These are phyloP conservation scores for Penicillium canescens DNA, from an alignment of 495 filamentous ascomycete species.

Conservation along the genomic window DNA sequence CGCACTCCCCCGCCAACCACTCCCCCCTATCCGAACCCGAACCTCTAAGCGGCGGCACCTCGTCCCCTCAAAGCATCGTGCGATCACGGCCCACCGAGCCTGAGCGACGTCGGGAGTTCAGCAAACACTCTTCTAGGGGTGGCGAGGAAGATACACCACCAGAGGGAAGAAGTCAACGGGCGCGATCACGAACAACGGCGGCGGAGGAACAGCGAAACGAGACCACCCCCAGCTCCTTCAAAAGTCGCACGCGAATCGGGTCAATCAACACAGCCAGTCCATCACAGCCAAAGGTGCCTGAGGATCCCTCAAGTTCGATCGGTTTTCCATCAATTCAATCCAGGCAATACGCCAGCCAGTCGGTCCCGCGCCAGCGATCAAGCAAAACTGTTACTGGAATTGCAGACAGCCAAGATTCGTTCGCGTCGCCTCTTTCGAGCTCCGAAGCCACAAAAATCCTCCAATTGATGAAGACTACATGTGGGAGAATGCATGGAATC, in stretches of 20 bases:
- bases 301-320: conserved; percentile 39
- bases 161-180: conserved; percentile 38
- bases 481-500: conserved; percentile 55
- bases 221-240: conserved; percentile 36
- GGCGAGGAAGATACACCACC: conserved; percentile 35
- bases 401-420: conserved; percentile 36
- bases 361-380: conserved; percentile 41
- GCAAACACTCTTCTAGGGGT: conserved; percentile 25
- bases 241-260: conserved; percentile 42
- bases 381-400: conserved; percentile 39
- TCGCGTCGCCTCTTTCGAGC: conserved; percentile 56
- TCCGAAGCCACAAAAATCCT: conserved; percentile 53
- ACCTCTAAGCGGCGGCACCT: conserved; percentile 34
- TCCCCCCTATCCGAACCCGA: conserved; percentile 44
- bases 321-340: conserved; percentile 54
- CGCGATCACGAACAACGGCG: conserved; percentile 51
- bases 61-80: conserved; percentile 44
- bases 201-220: conserved; percentile 50
- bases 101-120: conserved; percentile 31
- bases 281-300: conserved; percentile 28
- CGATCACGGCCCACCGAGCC: conserved; percentile 34
- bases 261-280: conserved; percentile 43
- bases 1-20: conserved; percentile 32
- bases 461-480: conserved; percentile 58
- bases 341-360: conserved; percentile 34